Evolutionary conservation across 208 protist genomes (phyloP), one percentile per base, ranked within the genome.

Genomic region (Leishmania gerbilli): DNA sequence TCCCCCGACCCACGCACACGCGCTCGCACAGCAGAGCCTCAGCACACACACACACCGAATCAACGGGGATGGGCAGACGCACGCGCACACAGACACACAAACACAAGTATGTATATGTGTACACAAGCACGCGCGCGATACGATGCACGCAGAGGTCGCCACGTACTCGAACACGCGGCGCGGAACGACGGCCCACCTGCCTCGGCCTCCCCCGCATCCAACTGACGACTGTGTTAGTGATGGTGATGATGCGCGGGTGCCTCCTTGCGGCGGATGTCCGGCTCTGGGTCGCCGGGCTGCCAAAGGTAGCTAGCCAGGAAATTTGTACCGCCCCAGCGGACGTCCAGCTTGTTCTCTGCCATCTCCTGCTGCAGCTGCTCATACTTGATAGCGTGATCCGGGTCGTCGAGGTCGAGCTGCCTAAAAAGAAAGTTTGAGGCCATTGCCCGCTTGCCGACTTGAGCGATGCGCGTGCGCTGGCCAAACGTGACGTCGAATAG

Each of bases 261-360:
- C 72, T 92, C 89, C 84, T 91, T 92, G 79, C 95, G 95, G 79
- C 93, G 93, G 76, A 96, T 90, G 77, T 98, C 95, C 31, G 95
- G 95, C 83, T 96, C 86, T 79, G 95, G 93, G 77, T 98, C 95
- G 15, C 92, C 91, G 1, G 93, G 95, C 87, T 95, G 82, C 95
- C 95, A 98, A 51, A 98, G 87, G 74, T 98, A 98, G 85, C 93
- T 96, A 45, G 93, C 93, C 34, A 98, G 74, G 78, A 94, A 98
- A 86, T 98, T 98, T 21, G 93, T 93, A 37, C 95, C 95, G 55
- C 95, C 95, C 92, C 91, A 95, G 37, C 93, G 93, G 15, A 95
- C 92, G 56, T 98, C 89, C 47, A 96, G 84, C 84, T 96, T 96
- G 84, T 95, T 93, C 82, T 84, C 90, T 62, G 93, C 95, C n/a